Base-by-base conservation (phyloP, 371 early-diverging fungal species). In the Apophysomyces ossiformis region DNA sequence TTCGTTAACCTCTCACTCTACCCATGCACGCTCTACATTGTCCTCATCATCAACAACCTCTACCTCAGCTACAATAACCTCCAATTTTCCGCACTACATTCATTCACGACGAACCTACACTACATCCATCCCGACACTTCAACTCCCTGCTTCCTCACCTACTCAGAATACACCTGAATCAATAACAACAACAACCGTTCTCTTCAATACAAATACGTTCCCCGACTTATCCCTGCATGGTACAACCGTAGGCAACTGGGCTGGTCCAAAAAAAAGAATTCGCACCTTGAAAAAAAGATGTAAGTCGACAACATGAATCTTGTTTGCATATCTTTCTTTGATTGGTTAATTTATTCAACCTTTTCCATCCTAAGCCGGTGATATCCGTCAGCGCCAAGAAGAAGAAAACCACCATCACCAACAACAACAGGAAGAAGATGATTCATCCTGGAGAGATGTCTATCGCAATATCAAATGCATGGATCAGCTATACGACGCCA, bases 401-500 rank as follows among this genome's bases (percentile, higher is more conserved):
- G 54, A 50, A 16, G 54, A 50, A 4, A n/a, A n/a, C n/a, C 54
- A 50, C 32, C 3, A 26, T 26, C 32, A 26, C 2, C 32, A 26
- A 26, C 32, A 26, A 26, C 32, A 26, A 26, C 32, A 26, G 32
- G 32, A 26, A 26, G 54, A 50, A 21, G 54, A 50, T 16, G 54
- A 50, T 21, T 50, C 54, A 8, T 50, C 54, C 21, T 91, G 90
- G 90, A 73, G 79, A 68, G 88, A 91, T 61, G 89, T 91, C n/a
- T 84, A 89, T 68, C 73, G 79, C 41, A 90, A 89, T 69, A 85
- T 91, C 54, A 77, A 82, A 64, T 84, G 85, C 58, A 91, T 91
- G 91, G 91, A 91, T 71, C 80, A 83, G 59, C 83, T 87, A 5
- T 91, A 90, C 60, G 91, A 89, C 57, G 90, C 91, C 50, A 84